Conservation (phyloP, 2,329 filamentous ascomycete genomes). For the Colletotrichum cuscutae region DNA sequence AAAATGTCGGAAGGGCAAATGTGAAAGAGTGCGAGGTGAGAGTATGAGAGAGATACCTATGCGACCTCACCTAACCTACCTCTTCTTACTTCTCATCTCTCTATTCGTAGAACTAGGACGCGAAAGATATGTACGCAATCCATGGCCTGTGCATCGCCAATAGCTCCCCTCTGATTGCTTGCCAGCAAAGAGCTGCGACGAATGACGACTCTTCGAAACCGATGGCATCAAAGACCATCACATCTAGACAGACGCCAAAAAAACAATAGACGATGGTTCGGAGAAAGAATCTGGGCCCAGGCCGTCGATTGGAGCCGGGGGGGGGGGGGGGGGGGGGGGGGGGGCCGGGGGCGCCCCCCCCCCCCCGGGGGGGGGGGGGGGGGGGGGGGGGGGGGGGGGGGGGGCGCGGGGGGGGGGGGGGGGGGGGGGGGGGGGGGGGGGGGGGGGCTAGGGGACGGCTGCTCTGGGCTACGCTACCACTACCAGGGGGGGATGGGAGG, state of each 20-base stretch:
- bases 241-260: not conserved
- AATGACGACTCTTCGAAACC: constrained; percentile 13
- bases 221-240: not conserved
- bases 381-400: too few species aligned
- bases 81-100: not conserved
- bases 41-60: not conserved
- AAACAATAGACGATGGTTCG: not conserved
- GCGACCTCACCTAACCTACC: not conserved
- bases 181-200: not conserved
- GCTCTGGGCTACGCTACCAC: not conserved
- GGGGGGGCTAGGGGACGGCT: not conserved
- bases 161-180: not conserved
- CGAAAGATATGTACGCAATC: not conserved
- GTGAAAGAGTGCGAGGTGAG: not conserved
- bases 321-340: too few species aligned
- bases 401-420: too few species aligned
- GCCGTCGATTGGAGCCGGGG: not conserved
- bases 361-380: too few species aligned
- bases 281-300: not conserved
- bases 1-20: not conserved
- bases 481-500: not conserved
- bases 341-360: too few species aligned
- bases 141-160: not conserved
- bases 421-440: too few species aligned
- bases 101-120: not conserved